Base-by-base conservation (phyloP, 192 early-diverging fungal genomes). In the Mortierella hygrophila region DNA sequence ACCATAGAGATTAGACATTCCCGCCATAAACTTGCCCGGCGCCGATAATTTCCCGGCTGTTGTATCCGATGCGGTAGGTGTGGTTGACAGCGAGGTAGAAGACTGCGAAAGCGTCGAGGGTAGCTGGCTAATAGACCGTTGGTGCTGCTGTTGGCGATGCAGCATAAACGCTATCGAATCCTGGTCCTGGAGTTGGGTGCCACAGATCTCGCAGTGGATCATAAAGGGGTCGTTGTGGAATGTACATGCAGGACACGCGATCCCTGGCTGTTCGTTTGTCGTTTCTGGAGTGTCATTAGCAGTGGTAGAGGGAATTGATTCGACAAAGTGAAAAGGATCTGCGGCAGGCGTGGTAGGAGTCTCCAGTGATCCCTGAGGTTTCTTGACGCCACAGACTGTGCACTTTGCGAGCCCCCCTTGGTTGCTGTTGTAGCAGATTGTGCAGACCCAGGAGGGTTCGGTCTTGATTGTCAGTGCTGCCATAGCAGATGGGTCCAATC, bases 191-290 rank as follows among this genome's bases (percentile, higher is more conserved):
- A 99, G 91, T 77, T 94, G 85, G 6, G 92, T 87, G 29, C 93
- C 94, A 88, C 97, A 99, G 79, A 98, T 94, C 76, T 99, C 97
- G 85, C 97, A 99, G 20, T 88, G 88, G 11, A 88, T 83, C 93
- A 97, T 93, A 77, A 93, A 94, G 3, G 92, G 86, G 83, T 97
- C 95, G 83, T 99, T 99, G 57, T 96, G 89, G 81, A 98, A 99
- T 26, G 97, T 99, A 80, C 97, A 99, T 2, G 88, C 85, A 9
- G 93, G 91, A 80, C 97, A 99, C 11, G 89, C 78, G 52, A 89
- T 91, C 11, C 82, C 82, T 21, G 75, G 44, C 57, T 73, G 73
- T 29, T 68, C 71, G 32, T 37, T n/a, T 55, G 6, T 49, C 29
- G 23, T 41, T 55, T 70, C 52, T 15, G 57, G 35, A 6, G 54